phyloP scores from a whole-genome alignment of 371 early-diverging fungal species.

The Lichtheimia hyalospora region DNA sequence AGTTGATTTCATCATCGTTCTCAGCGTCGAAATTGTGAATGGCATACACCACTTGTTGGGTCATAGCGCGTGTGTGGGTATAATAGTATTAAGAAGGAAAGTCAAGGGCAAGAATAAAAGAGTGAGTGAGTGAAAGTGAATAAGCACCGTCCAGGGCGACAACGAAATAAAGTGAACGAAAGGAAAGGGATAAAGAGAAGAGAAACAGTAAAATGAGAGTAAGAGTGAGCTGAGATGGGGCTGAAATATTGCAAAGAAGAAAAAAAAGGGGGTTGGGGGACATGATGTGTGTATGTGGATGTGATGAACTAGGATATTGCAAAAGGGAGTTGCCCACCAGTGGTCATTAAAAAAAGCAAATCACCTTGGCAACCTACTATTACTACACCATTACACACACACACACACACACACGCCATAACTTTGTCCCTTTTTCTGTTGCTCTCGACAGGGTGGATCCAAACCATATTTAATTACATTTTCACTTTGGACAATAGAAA shows the following conservation, averaged over 20 bases:
- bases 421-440: too few relatives aligned
- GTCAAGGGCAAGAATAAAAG: not conserved
- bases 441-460: too few relatives aligned
- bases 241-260: slow-evolving; percentile 4
- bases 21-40: slow-evolving; percentile 69
- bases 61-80: slow-evolving; percentile 13
- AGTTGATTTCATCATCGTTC: slow-evolving; percentile 77
- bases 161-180: not conserved
- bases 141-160: not conserved
- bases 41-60: slow-evolving; percentile 57
- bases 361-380: too few relatives aligned
- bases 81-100: not conserved
- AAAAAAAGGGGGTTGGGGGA: slow-evolving; percentile 5
- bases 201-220: not conserved
- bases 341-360: too few relatives aligned
- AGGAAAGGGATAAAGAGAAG: not conserved
- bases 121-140: not conserved
- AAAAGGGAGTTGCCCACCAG: too few relatives aligned
- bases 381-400: too few relatives aligned
- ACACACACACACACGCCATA: too few relatives aligned
- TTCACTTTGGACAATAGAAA: too few relatives aligned
- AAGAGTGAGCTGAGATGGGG: not conserved
- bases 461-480: too few relatives aligned
- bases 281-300: not conserved
- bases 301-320: not conserved